phyloP scores from a whole-genome alignment of 352 stramenopile species.

The Pythium rhizo-oryzae region DNA sequence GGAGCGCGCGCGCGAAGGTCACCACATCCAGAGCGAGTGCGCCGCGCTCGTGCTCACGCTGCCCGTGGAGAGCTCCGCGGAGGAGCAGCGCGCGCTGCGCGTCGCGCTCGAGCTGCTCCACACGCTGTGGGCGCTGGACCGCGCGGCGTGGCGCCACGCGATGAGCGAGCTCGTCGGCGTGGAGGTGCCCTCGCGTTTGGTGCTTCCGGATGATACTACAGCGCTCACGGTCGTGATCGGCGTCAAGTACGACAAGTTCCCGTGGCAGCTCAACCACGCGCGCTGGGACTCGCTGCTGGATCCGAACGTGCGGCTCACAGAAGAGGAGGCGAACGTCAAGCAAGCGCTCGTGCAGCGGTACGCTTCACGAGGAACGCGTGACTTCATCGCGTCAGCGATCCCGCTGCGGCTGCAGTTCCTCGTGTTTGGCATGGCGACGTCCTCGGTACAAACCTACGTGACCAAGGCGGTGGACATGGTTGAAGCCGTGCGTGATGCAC shows the following conservation, averaged over 20 bases:
- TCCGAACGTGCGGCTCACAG: neutral
- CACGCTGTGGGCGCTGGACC: conserved; percentile 19
- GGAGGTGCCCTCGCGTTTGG: neutral
- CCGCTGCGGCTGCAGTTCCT: conserved; percentile 21
- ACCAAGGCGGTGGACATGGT: conserved; percentile 15
- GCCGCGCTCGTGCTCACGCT: conserved; percentile 13
- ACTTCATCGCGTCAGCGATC: neutral
- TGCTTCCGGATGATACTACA: neutral
- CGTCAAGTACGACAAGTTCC: conserved; percentile 27
- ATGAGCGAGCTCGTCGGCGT: neutral
- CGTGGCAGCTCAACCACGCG: conserved; percentile 7
- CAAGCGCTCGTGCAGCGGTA: neutral
- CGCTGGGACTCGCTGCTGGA: conserved; percentile 19
- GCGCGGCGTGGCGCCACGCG: conserved; percentile 4
- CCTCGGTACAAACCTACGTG: conserved; percentile 10
- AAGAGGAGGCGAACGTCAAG: neutral
- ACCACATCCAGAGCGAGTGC: conserved; percentile 12
- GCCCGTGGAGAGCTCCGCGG: conserved; percentile 10
- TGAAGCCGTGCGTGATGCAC: neutral
- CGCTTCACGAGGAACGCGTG: neutral
- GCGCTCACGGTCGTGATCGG: conserved; percentile 13
- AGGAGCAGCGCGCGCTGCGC: conserved; percentile 6
- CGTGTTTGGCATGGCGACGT: conserved; percentile 20
- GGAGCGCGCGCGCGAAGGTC: conserved; percentile 5
- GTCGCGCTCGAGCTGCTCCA: conserved; percentile 18